Base-by-base conservation (phyloP, 352 stramenopile genomes). In the Halophytophthora polymorphica region DNA sequence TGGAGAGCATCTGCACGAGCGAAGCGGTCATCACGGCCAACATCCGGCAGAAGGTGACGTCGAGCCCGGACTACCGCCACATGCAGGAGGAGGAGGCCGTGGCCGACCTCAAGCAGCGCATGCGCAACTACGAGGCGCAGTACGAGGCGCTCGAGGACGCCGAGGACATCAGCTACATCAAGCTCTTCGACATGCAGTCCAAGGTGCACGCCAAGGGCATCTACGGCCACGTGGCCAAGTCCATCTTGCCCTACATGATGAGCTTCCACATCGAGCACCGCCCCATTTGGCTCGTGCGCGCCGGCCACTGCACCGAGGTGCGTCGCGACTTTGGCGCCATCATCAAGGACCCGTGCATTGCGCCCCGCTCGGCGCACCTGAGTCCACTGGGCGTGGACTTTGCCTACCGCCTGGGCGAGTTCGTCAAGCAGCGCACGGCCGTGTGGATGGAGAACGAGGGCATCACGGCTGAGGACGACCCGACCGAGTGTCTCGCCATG, bases 261-360 rank as follows among this genome's bases (percentile, higher is more conserved):
- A 98, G 96, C 67, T 95, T 97, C 50, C 93, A 98, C 76, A 97
- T 98, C 56, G 75, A 88, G 45, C 90, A 95, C 35, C 85, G 93
- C 0, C 86, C 84, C 17, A 97, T 98, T 35, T 98, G 88, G 87
- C 77, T 98, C 19, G 88, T 94, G 45, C 84, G 88, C n/a, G 88
- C 90, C 14, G 90, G 86, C 18, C 88, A 97, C 45, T 93, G 83
- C 61, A 89, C 64, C 0, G 76, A 89, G 61, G 83, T 90, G 48
- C 63, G 64, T 8, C 44, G 56, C 13, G 77, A 93, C 47, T 90
- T 93, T 36, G 52, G 66, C 2, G 64, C 74, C 14, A 89, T 93
- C 45, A 80, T 70, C 21, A 73, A 80, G 28, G 77, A 90, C 43
- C 82, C 79, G 53, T 93, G 83, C 43, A 69, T 93, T 23, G 83